These are phyloP conservation scores for Fusarium anguioides DNA, from an alignment of 2,329 filamentous ascomycete genomes.

Conservation along the genomic window DNA sequence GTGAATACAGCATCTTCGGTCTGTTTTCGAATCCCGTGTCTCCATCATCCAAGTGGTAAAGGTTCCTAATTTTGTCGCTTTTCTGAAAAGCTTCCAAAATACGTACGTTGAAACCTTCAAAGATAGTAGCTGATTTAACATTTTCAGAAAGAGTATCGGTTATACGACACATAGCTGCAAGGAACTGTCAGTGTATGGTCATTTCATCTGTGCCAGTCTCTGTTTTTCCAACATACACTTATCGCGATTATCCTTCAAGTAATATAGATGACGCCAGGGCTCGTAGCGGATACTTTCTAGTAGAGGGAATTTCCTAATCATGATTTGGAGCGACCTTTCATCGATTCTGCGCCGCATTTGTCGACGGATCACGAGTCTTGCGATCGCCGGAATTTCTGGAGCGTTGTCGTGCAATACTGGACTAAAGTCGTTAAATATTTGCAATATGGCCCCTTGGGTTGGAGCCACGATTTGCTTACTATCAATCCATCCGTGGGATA, in stretches of 20 bases:
- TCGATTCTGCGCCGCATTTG: neutral
- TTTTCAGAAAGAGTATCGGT: neutral
- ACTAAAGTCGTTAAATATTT: neutral
- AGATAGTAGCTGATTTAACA: neutral
- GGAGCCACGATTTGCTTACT: neutral
- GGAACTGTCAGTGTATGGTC: neutral
- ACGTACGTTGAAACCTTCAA: neutral
- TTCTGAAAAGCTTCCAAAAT: neutral
- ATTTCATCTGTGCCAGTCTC: neutral
- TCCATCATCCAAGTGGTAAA: no score
- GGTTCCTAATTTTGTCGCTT: no score
- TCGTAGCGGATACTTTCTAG: neutral
- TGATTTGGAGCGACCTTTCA: neutral
- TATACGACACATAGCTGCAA: neutral
- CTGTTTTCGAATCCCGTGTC: neutral
- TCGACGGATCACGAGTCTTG: neutral
- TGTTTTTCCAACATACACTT: neutral
- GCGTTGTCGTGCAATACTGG: fast-evolving
- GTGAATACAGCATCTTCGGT: neutral
- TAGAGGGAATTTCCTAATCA: neutral
- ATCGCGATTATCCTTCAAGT: neutral
- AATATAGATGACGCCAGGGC: neutral
- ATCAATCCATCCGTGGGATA: neutral
- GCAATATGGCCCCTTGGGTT: neutral
- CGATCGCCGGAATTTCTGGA: neutral